Evolutionary conservation across 805 yeast genomes (phyloP).

Genomic region (Wickerhamiella cacticola): DNA sequence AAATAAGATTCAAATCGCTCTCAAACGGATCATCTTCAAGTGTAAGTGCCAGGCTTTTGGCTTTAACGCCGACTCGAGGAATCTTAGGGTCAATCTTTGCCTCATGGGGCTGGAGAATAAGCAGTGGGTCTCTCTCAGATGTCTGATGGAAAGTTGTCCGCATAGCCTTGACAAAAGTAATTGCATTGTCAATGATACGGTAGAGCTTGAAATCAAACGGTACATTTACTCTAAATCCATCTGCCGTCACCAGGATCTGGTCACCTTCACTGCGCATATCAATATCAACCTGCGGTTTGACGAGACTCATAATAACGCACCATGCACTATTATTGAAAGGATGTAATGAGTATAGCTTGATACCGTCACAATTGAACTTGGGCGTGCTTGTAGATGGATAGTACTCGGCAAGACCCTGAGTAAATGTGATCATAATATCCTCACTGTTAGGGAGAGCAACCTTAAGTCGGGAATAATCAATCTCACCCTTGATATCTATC

Average conservation of each 20-base stretch:
- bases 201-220: conserved; percentile 70
- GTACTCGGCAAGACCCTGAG: conserved; percentile 25
- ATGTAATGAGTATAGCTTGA: conserved; percentile 39
- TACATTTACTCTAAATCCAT: conserved; percentile 32
- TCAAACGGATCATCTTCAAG: conserved; percentile 90
- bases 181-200: conserved; percentile 65
- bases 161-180: conserved; percentile 53
- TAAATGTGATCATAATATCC: conserved; percentile 37
- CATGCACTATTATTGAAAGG: conserved; percentile 34
- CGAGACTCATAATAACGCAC: conserved; percentile 29
- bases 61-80: conserved; percentile 41
- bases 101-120: conserved; percentile 23
- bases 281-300: conserved; percentile 20
- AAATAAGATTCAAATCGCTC: conserved; percentile 50
- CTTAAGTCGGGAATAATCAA: conserved; percentile 28
- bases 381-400: conserved; percentile 25
- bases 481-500: conserved; percentile 24
- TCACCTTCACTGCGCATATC: conserved; percentile 5
- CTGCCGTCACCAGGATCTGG: conserved; percentile 21
- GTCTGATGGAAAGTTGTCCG: conserved; percentile 37
- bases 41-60: conserved; percentile 47
- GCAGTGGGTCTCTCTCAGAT: conserved; percentile 18
- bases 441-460: conserved; percentile 37
- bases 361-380: conserved; percentile 29
- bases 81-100: conserved; percentile 24